These are phyloP conservation scores for Mortierella sp. DNA, from an alignment of 371 early-diverging fungal species.

Conservation along the genomic window DNA sequence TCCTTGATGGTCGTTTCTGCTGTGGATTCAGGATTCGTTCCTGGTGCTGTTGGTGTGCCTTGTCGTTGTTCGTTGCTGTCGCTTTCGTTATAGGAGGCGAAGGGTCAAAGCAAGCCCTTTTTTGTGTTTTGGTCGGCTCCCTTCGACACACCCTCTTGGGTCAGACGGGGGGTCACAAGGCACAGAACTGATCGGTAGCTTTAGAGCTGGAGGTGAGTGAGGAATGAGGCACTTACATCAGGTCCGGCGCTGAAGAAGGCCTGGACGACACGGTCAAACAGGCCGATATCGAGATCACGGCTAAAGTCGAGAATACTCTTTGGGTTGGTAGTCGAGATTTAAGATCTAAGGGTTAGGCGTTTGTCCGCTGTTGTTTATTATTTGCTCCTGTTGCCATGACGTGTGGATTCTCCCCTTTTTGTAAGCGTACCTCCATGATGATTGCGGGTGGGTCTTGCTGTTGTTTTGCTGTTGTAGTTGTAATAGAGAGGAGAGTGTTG, in stretches of 20 bases:
- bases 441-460: not conserved
- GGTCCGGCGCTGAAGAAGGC: constrained; percentile 80
- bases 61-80: not conserved
- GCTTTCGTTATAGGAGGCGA: not conserved
- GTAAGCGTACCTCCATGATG: constrained; percentile 14
- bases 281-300: constrained; percentile 86
- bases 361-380: not conserved
- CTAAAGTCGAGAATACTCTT: constrained; percentile 91
- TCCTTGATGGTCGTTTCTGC: not conserved
- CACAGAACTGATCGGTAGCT: not conserved
- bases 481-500: not conserved
- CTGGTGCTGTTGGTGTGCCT: not conserved
- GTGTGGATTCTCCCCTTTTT: not conserved
- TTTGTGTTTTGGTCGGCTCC: not conserved
- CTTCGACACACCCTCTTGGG: not conserved
- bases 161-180: constrained; percentile 1
- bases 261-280: constrained; percentile 92
- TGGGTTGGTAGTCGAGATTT: not conserved
- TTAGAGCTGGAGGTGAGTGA: not conserved
- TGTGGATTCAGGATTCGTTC: not conserved
- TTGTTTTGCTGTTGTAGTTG: constrained; percentile 1
- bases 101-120: not conserved
- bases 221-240: constrained; percentile 68
- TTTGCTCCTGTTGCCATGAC: not conserved
- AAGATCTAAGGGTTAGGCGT: constrained; percentile 15